phyloP scores from a whole-genome alignment of 2,329 filamentous ascomycete genomes.

The Furcasterigmium furcatum region DNA sequence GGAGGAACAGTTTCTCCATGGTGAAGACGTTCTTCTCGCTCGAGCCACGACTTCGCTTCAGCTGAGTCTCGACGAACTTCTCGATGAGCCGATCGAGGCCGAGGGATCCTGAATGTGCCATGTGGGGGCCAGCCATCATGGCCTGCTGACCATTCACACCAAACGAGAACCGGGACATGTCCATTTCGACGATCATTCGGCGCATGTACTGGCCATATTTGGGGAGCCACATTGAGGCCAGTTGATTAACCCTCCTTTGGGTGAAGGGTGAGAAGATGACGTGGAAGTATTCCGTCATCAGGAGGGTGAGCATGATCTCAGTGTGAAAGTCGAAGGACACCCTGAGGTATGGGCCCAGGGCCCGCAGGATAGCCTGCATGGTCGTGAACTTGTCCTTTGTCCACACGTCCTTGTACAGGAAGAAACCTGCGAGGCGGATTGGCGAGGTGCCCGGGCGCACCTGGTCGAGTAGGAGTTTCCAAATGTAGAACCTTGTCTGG shows the following conservation, averaged over 20 bases:
- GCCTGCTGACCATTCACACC: constrained; percentile 19
- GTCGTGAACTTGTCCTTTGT: constrained; percentile 25
- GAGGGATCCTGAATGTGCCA: constrained; percentile 18
- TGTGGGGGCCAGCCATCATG: constrained; percentile 8
- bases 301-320: constrained; percentile 30
- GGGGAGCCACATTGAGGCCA: constrained; percentile 29
- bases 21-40: constrained; percentile 4
- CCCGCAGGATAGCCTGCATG: constrained; percentile 18
- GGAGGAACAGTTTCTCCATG: constrained; percentile 25
- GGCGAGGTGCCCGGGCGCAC: constrained; percentile 13
- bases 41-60: constrained; percentile 9
- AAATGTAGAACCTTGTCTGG: background rate
- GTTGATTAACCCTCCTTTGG: constrained; percentile 22
- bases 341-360: constrained; percentile 19
- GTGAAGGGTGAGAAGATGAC: constrained; percentile 33
- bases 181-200: constrained; percentile 34
- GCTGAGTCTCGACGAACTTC: constrained; percentile 21
- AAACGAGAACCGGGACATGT: constrained; percentile 32
- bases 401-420: constrained; percentile 28
- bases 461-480: background rate
- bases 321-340: constrained; percentile 31
- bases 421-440: constrained; percentile 21
- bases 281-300: constrained; percentile 32
- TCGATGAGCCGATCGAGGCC: constrained; percentile 17
- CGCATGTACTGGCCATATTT: constrained; percentile 30